Conservation (phyloP, 1,139 yeast species). For the Pneumocystis jirovecii region DNA sequence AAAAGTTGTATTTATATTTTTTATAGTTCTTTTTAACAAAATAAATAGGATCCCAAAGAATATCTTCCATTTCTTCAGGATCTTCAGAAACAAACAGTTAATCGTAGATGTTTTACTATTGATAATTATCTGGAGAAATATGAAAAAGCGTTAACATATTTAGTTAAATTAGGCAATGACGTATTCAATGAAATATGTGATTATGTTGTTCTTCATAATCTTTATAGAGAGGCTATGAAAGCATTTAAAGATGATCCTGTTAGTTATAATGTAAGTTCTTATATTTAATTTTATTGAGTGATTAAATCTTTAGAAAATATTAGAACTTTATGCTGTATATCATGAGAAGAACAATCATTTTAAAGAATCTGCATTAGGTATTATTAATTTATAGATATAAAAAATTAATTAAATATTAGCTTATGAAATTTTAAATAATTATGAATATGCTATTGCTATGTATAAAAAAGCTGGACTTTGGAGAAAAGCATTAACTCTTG, state of each 20-base stretch:
- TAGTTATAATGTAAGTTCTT: not conserved
- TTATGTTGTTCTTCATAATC: slow-evolving; percentile 57
- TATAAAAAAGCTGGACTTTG: slow-evolving; percentile 53
- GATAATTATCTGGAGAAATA: slow-evolving; percentile 62
- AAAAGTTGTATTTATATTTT: slow-evolving; percentile 26
- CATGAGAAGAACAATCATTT: slow-evolving; percentile 34
- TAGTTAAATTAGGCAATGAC: slow-evolving; percentile 35
- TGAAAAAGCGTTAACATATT: slow-evolving; percentile 53
- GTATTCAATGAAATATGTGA: slow-evolving; percentile 47
- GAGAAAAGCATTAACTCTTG: slow-evolving; percentile 66
- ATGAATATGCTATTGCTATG: slow-evolving; percentile 48
- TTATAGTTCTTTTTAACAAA: not conserved
- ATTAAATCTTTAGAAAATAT: slow-evolving; percentile 17
- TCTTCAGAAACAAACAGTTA: slow-evolving; percentile 49
- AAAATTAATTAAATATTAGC: slow-evolving; percentile 50
- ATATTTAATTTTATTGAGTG: not conserved
- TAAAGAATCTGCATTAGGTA: not conserved
- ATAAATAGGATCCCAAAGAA: slow-evolving; percentile 65
- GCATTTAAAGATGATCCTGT: not conserved
- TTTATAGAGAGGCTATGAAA: slow-evolving; percentile 54
- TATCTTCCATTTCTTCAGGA: slow-evolving; percentile 82
- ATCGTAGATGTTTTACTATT: slow-evolving; percentile 58
- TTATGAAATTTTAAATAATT: slow-evolving; percentile 52
- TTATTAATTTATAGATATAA: slow-evolving; percentile 19
- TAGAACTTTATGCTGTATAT: slow-evolving; percentile 43